These are phyloP conservation scores for Termitomyces sp. DNA, from an alignment of 768 basidiomycete species.

Conservation along the genomic window DNA sequence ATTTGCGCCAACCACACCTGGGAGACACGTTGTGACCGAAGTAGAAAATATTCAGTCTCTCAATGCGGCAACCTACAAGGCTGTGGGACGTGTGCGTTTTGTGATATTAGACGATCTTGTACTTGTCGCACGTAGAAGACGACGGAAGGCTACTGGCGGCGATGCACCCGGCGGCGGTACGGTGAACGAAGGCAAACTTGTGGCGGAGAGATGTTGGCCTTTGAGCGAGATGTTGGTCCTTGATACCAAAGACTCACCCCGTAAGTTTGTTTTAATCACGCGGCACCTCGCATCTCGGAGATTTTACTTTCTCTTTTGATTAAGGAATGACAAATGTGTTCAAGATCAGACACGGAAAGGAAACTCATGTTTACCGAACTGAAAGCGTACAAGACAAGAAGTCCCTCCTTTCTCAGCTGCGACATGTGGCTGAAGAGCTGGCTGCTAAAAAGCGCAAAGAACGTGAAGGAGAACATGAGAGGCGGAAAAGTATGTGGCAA, in stretches of 20 bases:
- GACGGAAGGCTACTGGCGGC: conserved; percentile 53
- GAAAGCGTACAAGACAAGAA: conserved; percentile 85
- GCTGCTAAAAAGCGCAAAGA: conserved; percentile 87
- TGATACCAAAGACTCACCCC: conserved; percentile 93
- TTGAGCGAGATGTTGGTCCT: conserved; percentile 92
- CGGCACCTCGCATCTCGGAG: not conserved
- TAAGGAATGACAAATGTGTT: conserved; percentile 91
- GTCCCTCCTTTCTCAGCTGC: conserved; percentile 77
- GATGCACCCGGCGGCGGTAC: conserved; percentile 34
- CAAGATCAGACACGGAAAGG: conserved; percentile 91
- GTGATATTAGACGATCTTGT: conserved; percentile 91
- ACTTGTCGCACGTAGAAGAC: conserved; percentile 78
- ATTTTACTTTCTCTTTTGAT: conserved; percentile 2
- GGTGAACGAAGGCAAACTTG: conserved; percentile 70
- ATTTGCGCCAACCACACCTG: conserved; percentile 88
- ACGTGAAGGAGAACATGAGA: conserved; percentile 89
- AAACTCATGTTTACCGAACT: conserved; percentile 91
- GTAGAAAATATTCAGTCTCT: conserved; percentile 80
- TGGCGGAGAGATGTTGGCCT: conserved; percentile 92
- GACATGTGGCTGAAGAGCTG: conserved; percentile 91
- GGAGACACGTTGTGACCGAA: conserved; percentile 88
- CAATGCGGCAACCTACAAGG: conserved; percentile 94
- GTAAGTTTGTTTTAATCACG: conserved; percentile 41
- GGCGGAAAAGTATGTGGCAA: conserved; percentile 76
- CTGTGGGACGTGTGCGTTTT: conserved; percentile 83